Evolutionary conservation across 192 early-diverging fungal species (phyloP), one percentile per base, ranked within the genome.

Genomic region (Coemansia sp.): DNA sequence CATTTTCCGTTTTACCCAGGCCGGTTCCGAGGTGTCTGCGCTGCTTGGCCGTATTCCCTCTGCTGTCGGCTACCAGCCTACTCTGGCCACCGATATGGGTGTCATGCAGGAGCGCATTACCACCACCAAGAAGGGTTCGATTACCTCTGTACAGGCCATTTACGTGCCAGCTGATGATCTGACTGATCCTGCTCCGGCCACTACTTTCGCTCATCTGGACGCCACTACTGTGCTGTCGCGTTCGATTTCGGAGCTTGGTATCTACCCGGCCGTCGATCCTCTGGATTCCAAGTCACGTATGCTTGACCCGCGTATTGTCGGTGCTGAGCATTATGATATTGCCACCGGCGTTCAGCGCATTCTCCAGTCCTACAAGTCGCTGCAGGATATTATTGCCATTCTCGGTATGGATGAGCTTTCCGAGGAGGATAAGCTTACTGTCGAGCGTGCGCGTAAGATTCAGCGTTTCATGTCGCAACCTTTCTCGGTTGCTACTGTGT

Each of bases 1-100:
- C 91, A 96, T 98, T 92, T 98, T 98, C 94, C 89, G 96, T 81
- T 98, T 98, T 91, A 98, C 95, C 54, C 96, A 98, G 86, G 96
- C 96, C 82, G 96, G 96, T 94, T 98, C 96, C 65, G 96, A 98
- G 82, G 95, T 98, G 89, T 98, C 96, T 87, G 95, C 96, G 60
- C 87, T 98, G 73, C 89, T 98, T 71, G 94, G 95, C 79, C 94
- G 96, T 94, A 98, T 98, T 80, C 95, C 96, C 71, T 98, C 96
- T 51, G 96, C 96, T 86, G 96, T 98, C 85, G 96, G 96, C 89
- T 98, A 98, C 90, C 96, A 98, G 86, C 96, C 96, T 80, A 98
- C 96, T 50, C 89, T 95, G 64, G 91, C 94, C 86, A 96, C 94
- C 46, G 96, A 98, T 85, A 98, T 98, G 96, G 96, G 94, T 92